A percentile compares a stretch with the other conserved stretches of the same genome.
These are phyloP conservation scores for Coemansia sp. DNA, from an alignment of 192 early-diverging fungal species.

Conservation along the genomic window DNA sequence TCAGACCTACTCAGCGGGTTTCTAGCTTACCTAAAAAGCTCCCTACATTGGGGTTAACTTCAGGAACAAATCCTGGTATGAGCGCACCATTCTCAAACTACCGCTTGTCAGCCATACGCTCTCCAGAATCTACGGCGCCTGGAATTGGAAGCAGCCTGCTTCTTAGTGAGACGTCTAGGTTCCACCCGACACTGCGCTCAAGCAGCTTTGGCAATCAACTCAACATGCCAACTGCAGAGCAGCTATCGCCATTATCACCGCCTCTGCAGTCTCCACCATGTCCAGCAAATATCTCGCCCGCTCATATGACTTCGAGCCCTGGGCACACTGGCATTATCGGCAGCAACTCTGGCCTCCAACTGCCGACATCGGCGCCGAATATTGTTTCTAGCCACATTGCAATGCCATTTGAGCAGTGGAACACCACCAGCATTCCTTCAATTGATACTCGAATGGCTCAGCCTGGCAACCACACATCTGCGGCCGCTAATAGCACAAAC, in stretches of 20 bases:
- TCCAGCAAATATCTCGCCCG: background rate
- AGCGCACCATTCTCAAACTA: conserved; percentile 28
- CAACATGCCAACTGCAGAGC: background rate
- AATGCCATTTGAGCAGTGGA: conserved; percentile 5
- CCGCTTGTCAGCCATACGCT: conserved; percentile 19
- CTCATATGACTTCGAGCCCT: background rate
- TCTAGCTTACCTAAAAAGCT: background rate
- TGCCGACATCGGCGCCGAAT: no score
- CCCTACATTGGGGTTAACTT: background rate
- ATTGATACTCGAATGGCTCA: conserved; percentile 1
- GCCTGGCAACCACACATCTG: background rate
- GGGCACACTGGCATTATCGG: no score
- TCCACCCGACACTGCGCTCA: conserved; percentile 19
- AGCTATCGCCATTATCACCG: background rate
- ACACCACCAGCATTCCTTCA: background rate
- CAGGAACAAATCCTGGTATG: no score
- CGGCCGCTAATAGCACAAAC: background rate
- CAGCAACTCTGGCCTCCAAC: no score
- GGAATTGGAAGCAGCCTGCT: background rate
- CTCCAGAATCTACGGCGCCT: conserved; percentile 3
- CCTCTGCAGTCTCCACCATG: background rate
- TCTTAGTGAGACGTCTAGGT: background rate
- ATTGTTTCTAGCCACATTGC: background rate
- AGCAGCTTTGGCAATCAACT: conserved; percentile 2
- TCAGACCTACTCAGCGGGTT: background rate